Base-by-base conservation (phyloP, 2,329 filamentous ascomycete genomes). In the Simplicillium aogashimaense region DNA sequence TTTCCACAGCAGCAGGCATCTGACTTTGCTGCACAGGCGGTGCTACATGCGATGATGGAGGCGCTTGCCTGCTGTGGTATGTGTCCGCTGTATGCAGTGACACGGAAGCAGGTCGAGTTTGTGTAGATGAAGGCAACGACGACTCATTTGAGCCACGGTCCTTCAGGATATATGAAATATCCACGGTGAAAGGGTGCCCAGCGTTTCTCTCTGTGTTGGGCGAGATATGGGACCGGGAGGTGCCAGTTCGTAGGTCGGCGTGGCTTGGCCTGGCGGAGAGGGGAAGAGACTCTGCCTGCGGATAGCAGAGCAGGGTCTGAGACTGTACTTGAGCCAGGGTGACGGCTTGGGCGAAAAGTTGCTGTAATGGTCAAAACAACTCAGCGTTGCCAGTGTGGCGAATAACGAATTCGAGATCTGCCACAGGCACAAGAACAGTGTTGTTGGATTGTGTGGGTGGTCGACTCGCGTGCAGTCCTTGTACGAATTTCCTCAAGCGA, bases 141-240 rank as follows among this genome's bases (percentile, higher is more conserved):
- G 81, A 80, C 74, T 84, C 81, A 74, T 79, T 69, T 65, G 82
- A 81, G 74, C 79, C 79, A 59, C 78, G 69, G 59, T 73, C 75
- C 74, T 89, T 86, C 65, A 95, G 76, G 51, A 95, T 77, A 51
- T 83, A 81, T 65, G 85, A 79, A 83, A 95, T 94, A 89, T 95
- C 88, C 88, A 95, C 82, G 76, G 73, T 89, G 78, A 70, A 77
- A 25, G 20, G 20, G 20, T 25, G 20, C 75, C 72, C 72, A 57
- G 48, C 20, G 17, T 12, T 20, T 16, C 31, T 35, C 16, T 17
- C 31, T 34, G 15, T 16, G 16, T 18, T 17, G 35, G 17, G 14
- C 10, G 35, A 37, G 35, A 10, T 15, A 11, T 25, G 14, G 17
- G 37, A 38, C 29, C 15, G 33, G 17, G 32, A 36, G 28, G 20